A percentile compares a stretch with the other conserved stretches of the same genome.
Conservation (phyloP, 2,329 filamentous ascomycete genomes). For the Aspergillus viridinutans region DNA sequence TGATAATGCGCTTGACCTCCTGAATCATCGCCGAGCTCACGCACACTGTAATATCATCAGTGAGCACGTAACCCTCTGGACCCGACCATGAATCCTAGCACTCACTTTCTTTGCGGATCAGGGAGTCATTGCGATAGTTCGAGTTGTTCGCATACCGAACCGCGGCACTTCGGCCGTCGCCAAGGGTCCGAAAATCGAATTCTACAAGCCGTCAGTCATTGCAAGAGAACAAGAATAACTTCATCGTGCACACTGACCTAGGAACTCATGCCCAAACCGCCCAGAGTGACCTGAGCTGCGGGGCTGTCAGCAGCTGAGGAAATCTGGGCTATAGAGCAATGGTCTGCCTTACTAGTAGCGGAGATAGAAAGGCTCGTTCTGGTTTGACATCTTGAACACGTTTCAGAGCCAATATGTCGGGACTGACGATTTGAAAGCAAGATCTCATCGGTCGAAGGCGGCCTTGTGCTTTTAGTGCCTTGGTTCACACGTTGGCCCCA, state of each 20-base stretch:
- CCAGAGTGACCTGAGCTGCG: slow-evolving; percentile 92
- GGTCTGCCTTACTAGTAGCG: slow-evolving; percentile 79
- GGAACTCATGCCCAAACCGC: slow-evolving; percentile 95
- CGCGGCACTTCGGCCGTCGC: slow-evolving; percentile 87
- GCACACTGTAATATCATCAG: slow-evolving; percentile 64
- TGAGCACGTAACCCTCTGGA: slow-evolving; percentile 1
- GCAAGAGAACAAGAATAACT: slow-evolving; percentile 13
- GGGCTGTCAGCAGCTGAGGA: slow-evolving; percentile 39
- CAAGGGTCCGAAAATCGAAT: slow-evolving; percentile 91
- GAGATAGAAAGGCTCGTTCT: slow-evolving; percentile 85
- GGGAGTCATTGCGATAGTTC: slow-evolving; percentile 96
- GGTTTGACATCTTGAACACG: slow-evolving; percentile 54
- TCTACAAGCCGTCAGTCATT: slow-evolving; percentile 52
- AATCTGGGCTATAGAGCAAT: slow-evolving; percentile 28
- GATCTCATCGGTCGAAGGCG: slow-evolving; percentile 5
- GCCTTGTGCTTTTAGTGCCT: slow-evolving; percentile 8
- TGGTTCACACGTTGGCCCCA: slow-evolving; percentile 15
- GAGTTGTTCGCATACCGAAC: slow-evolving; percentile 99
- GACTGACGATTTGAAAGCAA: not conserved
- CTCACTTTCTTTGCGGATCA: slow-evolving; percentile 99
- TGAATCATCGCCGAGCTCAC: slow-evolving; percentile 86
- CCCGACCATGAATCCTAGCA: slow-evolving; percentile 10
- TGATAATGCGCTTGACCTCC: slow-evolving; percentile 96
- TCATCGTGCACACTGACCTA: slow-evolving; percentile 58
- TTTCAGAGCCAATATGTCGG: slow-evolving; percentile 5